phyloP scores from a whole-genome alignment of 2,329 filamentous ascomycete genomes.

The Aspergillus neotritici region DNA sequence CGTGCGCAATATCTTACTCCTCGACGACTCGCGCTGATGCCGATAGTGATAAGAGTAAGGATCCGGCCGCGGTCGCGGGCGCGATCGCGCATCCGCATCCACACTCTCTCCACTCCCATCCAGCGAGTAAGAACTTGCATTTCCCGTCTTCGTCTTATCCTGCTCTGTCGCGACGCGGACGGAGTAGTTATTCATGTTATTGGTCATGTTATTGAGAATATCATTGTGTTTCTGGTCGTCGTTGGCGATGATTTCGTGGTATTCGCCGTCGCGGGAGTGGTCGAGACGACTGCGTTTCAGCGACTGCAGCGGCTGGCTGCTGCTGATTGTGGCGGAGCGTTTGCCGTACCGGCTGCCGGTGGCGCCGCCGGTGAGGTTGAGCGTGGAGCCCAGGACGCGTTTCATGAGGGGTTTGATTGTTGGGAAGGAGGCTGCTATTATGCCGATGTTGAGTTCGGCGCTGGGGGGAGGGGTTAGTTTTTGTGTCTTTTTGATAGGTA shows the following conservation, averaged over 20 bases:
- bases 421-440: slow-evolving; percentile 39
- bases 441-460: slow-evolving; percentile 39
- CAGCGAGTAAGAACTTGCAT: background rate
- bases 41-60: too few species aligned
- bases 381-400: slow-evolving; percentile 9
- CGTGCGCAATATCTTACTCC: slow-evolving; percentile 1
- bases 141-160: background rate
- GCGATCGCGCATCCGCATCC: background rate
- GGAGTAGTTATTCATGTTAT: too few species aligned
- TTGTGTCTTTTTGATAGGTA: too few species aligned
- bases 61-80: too few species aligned
- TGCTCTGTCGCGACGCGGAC: background rate
- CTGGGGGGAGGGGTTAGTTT: slow-evolving; percentile 17
- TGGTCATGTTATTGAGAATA: too few species aligned
- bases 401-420: slow-evolving; percentile 36
- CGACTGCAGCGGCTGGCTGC: too few species aligned
- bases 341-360: slow-evolving; percentile 6
- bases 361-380: slow-evolving; percentile 9
- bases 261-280: too few species aligned
- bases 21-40: background rate
- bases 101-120: background rate
- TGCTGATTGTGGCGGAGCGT: background rate
- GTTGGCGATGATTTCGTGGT: background rate
- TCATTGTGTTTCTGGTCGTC: background rate
- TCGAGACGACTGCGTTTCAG: background rate